Conservation (phyloP, 2,329 filamentous ascomycete species). For the Exophiala xenobiotica region DNA sequence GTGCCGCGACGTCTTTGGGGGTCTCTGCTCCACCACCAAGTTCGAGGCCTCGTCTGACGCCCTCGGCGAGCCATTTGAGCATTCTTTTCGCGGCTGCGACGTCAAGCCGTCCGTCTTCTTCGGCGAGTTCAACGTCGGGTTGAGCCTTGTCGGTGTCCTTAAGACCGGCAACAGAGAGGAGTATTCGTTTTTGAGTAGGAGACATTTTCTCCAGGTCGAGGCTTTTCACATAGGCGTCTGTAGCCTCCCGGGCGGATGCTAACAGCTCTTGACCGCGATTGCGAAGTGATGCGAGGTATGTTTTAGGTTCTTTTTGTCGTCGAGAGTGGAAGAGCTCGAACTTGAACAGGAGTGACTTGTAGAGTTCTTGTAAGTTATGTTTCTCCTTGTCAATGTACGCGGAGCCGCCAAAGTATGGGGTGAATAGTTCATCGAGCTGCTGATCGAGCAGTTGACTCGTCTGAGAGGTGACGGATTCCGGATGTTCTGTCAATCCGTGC, state of each 20-base stretch:
- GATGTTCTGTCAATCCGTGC: conserved; percentile 92
- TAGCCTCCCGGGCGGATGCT: conserved; percentile 73
- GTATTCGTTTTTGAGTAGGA: conserved; percentile 82
- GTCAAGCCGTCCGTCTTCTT: conserved; percentile 82
- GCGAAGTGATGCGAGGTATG: conserved; percentile 88
- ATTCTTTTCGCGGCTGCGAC: conserved; percentile 92
- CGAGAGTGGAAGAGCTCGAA: conserved; percentile 85
- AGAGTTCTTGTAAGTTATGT: conserved; percentile 71
- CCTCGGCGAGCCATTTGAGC: conserved; percentile 96
- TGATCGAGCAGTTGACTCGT: conserved; percentile 71
- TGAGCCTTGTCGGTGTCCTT: conserved; percentile 68
- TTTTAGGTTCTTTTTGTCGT: conserved; percentile 82
- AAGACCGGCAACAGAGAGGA: conserved; percentile 83
- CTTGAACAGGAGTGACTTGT: conserved; percentile 91
- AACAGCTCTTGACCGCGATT: conserved; percentile 88
- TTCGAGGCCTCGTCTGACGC: conserved; percentile 85
- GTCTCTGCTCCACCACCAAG: conserved; percentile 85
- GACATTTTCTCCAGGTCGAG: conserved; percentile 88
- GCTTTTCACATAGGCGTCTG: conserved; percentile 73
- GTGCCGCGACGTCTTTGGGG: conserved; percentile 84
- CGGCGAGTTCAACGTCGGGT: conserved; percentile 84
- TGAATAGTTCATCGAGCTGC: conserved; percentile 65
- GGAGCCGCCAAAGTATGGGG: conserved; percentile 64
- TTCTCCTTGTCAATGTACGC: conserved; percentile 67
- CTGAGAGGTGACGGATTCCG: conserved; percentile 83